These are phyloP conservation scores for Niebla homalea DNA, from an alignment of 495 filamentous ascomycete genomes.

Conservation along the genomic window DNA sequence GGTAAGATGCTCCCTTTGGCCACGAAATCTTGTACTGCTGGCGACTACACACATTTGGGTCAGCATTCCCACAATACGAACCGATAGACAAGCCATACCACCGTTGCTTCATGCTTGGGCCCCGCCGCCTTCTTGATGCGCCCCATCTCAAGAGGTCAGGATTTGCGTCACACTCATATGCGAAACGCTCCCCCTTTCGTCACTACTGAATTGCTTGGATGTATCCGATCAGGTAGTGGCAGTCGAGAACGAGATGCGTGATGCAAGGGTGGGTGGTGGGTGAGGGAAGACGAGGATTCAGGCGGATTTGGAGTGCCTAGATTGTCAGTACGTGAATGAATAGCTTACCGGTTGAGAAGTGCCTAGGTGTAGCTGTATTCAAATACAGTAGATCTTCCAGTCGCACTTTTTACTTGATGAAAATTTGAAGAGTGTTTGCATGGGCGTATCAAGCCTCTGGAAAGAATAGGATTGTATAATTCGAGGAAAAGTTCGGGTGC, in stretches of 20 bases:
- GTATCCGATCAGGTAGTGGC: too few species aligned
- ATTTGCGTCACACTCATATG: slow-evolving; percentile 35
- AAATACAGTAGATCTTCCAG: too few species aligned
- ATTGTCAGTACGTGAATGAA: background rate
- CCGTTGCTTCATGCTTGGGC: slow-evolving; percentile 81
- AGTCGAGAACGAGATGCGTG: background rate
- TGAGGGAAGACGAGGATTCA: slow-evolving; percentile 3
- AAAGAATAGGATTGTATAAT: background rate
- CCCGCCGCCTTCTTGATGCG: slow-evolving; percentile 94
- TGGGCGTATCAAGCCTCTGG: too few species aligned
- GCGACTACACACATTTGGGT: slow-evolving; percentile 45
- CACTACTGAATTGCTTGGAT: background rate
- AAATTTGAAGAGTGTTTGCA: too few species aligned
- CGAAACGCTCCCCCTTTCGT: background rate
- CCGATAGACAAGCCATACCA: slow-evolving; percentile 46
- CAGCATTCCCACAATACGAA: background rate
- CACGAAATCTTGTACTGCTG: slow-evolving; percentile 71
- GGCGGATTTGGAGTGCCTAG: background rate
- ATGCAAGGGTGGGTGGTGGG: background rate
- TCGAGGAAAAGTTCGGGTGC: slow-evolving; percentile 21
- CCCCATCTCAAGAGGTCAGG: slow-evolving; percentile 51
- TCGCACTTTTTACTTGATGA: too few species aligned
- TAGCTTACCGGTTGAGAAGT: background rate
- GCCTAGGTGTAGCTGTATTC: too few species aligned
- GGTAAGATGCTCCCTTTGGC: slow-evolving; percentile 50